Evolutionary conservation across 805 yeast genomes (phyloP), one percentile per base, ranked within the genome.

Genomic region (Metschnikowia gruessii): DNA sequence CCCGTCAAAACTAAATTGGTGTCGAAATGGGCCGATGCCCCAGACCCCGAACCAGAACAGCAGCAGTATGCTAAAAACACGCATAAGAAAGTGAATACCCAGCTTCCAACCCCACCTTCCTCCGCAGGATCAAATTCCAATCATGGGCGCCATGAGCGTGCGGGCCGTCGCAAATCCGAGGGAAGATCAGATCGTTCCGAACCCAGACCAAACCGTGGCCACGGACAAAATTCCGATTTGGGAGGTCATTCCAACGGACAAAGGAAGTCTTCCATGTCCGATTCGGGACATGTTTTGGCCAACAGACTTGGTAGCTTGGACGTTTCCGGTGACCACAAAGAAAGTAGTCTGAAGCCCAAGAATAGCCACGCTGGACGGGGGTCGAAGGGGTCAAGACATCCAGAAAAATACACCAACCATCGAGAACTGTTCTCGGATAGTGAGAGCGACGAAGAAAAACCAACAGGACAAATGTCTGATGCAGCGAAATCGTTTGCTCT

Each of bases 1-100:
- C 45, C 45, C 19, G 34, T 18, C 8, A 29, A 33, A 13, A 40
- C 11, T 5, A 40, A 30, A 31, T 53, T 66, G 32, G 61, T 49
- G 32, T 68, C 72, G 40, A 66, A 56, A 53, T 70, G 75, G 75
- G 73, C 73, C 15, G 46, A 53, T 35, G 52, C 52, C 16, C 53
- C 50, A 22, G 31, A 40, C 30, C 28, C 41, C 41, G 45, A 13
- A 21, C 44, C 45, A 0, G 18, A 17, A 7, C 32, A 8, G 15
- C 24, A 21, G 7, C 24, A 21, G 7, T 7, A 4, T 7, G 4
- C 7, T 5, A 21, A 21, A 7, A 21, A 21, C 7, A 21, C 24
- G 24, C 33, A 40, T 15, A 36, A 31, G 11, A 40, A 19, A 12
- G 13, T 12, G 3, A 28, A 22, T 4, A 9, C 40, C 3, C 44